Evolutionary conservation across 108 stramenopile genomes (phyloP), one percentile per base, ranked within the genome.

Genomic region (Cyclotella distinguenda): DNA sequence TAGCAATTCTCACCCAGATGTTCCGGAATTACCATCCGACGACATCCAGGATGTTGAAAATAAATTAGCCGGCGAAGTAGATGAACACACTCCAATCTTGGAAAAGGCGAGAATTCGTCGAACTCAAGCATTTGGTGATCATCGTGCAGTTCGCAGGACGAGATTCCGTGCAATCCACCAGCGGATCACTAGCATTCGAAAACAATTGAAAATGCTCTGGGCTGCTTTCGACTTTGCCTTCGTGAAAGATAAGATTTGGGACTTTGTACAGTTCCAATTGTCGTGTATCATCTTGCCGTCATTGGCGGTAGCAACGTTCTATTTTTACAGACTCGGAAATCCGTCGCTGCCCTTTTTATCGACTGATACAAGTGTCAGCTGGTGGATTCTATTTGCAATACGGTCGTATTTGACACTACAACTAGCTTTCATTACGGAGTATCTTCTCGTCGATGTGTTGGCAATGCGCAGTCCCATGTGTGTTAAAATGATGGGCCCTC

Each of bases 301-400:
- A 40, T 13, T 59, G 15, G 58, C 58, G 6, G 16, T 64, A 4
- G 49, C 48, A 15, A 51, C 63, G 7, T 64, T 51, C 63, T 62
- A 48, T 23, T 62, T 48, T 32, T 48, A 48, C 21, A 19, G 74
- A 7, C 43, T 80, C 18, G 78, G 79, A 19, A 93, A 93, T 78
- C 91, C 91, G n/a, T 31, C 56, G 16, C 54, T 85, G 18, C 61
- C 77, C 3, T 80, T 89, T 56, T 54, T 93, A 19, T 80, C 85
- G 15, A 83, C 76, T 15, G 66, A 72, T 45, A 68, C 72, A 3
- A 68, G 79, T 8, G 34, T 84, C 32, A 82, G 87, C 15, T 90
- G 89, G 89, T 84, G 82, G 80, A 67, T 86, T 48, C 56, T 86
- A 25, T 93, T 93, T 66, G 33, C 71, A 3, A 66, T 81, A 5